Base-by-base conservation (phyloP, 2,329 filamentous ascomycete genomes). In the Zymoseptoria pseudotritici region DNA sequence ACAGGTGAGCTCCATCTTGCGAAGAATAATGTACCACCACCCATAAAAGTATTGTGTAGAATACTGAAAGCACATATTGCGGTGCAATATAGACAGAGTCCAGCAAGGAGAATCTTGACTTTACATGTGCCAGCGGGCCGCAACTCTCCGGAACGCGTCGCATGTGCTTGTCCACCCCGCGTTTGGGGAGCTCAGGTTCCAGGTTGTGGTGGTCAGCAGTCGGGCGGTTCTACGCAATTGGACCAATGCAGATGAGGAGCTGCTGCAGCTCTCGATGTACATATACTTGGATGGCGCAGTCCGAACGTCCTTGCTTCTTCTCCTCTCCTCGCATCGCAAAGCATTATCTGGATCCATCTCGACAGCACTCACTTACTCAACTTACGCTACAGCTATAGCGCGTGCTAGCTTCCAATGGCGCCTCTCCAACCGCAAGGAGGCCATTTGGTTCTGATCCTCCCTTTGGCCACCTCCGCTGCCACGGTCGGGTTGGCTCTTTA, bases 391-490 rank as follows among this genome's bases (percentile, higher is more conserved):
- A 57, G 55, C 55, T 20, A 57, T 57, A 24, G 36, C 36, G 36
- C 17, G 36, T n/a, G 22, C 53, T 17, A 55, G 31, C 36, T 46
- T 29, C 50, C 49, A 20, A 70, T 70, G 68, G 64, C 67, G 54
- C 66, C 67, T 46, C 62, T 69, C 31, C 21, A 57, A 9, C 68
- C 68, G 19, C 62, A 67, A 53, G 56, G 59, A 50, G 60, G 62
- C 57, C 69, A 71, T 55, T 59, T 70, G 13, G 69, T 65, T 58
- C 65, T 71, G 29, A 66, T 71, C 54, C 58, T 70, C 6, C 70
- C 70, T 10, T 63, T 71, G 24, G 69, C 66, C 61, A 69, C 68
- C 6, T 66, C 66, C 26, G 66, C 67, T 36, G 69, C 69, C 11
- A 70, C 68, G n/a, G 60, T 71, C 57, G 69, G 68, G 20, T 64